These are phyloP conservation scores for Yueomyces sp. DNA, from an alignment of 805 yeast genomes.

Conservation along the genomic window DNA sequence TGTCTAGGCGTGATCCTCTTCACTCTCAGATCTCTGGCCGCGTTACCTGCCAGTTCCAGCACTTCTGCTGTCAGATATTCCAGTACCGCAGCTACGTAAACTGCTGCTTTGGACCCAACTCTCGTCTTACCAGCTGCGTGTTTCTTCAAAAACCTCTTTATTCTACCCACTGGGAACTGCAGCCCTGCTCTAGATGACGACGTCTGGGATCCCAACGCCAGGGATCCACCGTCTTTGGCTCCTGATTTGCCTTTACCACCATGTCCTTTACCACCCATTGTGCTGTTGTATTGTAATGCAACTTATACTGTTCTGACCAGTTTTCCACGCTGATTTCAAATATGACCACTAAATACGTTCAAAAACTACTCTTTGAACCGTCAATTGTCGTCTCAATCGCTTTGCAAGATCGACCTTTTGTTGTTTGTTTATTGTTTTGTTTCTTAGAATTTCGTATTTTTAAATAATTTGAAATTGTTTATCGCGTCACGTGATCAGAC, in stretches of 20 bases:
- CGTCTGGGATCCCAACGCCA: slow-evolving; percentile 46
- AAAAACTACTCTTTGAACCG: too few relatives aligned
- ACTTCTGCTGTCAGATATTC: slow-evolving; percentile 96
- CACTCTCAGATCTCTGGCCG: slow-evolving; percentile 89
- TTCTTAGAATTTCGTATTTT: too few relatives aligned
- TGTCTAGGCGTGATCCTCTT: slow-evolving; percentile 98
- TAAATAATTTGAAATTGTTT: too few relatives aligned
- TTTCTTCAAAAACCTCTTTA: slow-evolving; percentile 86
- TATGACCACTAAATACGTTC: too few relatives aligned
- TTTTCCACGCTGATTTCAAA: too few relatives aligned
- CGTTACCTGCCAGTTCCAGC: slow-evolving; percentile 94
- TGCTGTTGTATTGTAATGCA: not conserved
- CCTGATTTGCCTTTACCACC: slow-evolving; percentile 97
- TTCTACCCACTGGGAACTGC: slow-evolving; percentile 98
- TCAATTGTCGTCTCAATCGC: too few relatives aligned
- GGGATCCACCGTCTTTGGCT: slow-evolving; percentile 46
- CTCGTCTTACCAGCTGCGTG: slow-evolving; percentile 77
- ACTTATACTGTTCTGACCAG: too few relatives aligned
- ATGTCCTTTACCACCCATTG: slow-evolving; percentile 89
- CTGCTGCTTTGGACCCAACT: slow-evolving; percentile 92
- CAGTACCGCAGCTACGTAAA: slow-evolving; percentile 87
- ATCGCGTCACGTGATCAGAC: too few relatives aligned
- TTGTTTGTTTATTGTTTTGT: too few relatives aligned
- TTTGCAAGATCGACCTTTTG: too few relatives aligned
- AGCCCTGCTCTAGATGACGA: slow-evolving; percentile 92